Evolutionary conservation across 2,329 filamentous ascomycete genomes (phyloP).

Genomic region (Chaetomiaceae sp.): DNA sequence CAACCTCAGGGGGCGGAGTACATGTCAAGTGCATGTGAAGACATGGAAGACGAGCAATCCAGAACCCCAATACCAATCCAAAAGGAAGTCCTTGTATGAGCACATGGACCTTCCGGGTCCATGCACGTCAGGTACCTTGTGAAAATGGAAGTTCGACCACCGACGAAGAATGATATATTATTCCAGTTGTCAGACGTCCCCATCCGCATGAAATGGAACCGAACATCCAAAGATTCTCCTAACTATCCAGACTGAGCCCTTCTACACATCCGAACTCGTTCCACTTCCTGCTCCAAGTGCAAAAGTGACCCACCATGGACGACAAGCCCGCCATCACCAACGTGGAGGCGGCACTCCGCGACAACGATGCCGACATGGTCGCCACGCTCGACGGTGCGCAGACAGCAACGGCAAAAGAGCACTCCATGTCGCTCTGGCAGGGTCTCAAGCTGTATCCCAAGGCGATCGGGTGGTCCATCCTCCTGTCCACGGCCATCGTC

Average conservation of each 20-base stretch:
- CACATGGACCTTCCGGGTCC: no score
- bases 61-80: not conserved
- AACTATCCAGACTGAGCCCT: no score
- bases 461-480: conserved; percentile 45
- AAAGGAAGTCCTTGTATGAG: no score
- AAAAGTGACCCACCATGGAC: not conserved
- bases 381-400: conserved; percentile 33
- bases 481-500: conserved; percentile 43
- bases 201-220: not conserved
- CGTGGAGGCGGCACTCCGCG: not conserved
- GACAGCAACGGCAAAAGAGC: conserved; percentile 36
- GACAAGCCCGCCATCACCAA: not conserved
- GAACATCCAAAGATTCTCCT: no score
- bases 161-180: not conserved
- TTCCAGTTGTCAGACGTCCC: not conserved
- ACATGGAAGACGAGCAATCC: not conserved
- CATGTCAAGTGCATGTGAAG: not conserved
- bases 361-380: not conserved
- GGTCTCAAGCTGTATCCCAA: conserved; percentile 41
- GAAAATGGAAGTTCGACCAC: not conserved
- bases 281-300: not conserved
- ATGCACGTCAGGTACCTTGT: not conserved
- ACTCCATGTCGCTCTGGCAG: conserved; percentile 37
- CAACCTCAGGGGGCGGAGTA: not conserved
- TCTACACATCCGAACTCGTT: no score